Percentiles rank a stretch among this genome's conserved stretches.
phyloP scores from a whole-genome alignment of 108 stramenopile genomes.

The Pseudonitzschia multiseries region DNA sequence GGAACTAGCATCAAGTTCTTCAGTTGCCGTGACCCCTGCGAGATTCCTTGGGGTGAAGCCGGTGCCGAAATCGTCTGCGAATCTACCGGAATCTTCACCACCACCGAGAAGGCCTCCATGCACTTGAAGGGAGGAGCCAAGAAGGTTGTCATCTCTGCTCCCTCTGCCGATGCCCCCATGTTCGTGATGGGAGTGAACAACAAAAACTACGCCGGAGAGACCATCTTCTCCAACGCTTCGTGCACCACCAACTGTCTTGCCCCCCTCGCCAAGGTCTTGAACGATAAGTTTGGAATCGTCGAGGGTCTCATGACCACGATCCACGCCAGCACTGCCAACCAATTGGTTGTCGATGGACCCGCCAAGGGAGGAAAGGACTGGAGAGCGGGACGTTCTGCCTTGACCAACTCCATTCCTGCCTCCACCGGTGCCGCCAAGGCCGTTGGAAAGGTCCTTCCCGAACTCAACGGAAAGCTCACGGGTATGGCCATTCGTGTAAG shows the following conservation, averaged over 20 bases:
- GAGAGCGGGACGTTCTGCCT: constrained; percentile 73
- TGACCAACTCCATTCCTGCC: constrained; percentile 90
- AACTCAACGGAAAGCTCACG: constrained; percentile 78
- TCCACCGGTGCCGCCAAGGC: constrained; percentile 96
- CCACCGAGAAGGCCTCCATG: constrained; percentile 77
- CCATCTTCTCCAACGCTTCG: constrained; percentile 96
- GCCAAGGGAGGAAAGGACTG: constrained; percentile 91
- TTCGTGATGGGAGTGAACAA: constrained; percentile 99
- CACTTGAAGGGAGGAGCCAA: constrained; percentile 95
- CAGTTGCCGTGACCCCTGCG: constrained; percentile 82
- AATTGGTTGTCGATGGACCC: constrained; percentile 96
- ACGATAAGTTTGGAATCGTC: constrained; percentile 94
- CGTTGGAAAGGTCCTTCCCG: constrained; percentile 91
- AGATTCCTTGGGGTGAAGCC: constrained; percentile 88
- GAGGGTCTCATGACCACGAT: constrained; percentile 99
- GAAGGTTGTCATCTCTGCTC: constrained; percentile 96
- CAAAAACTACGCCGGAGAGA: constrained; percentile 70
- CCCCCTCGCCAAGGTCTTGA: constrained; percentile 96
- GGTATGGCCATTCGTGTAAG: constrained; percentile 88
- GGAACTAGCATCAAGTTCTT: constrained; percentile 84
- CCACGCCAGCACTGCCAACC: constrained; percentile 97
- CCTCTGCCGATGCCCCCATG: constrained; percentile 95
- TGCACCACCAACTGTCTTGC: constrained; percentile 99
- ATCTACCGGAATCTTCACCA: constrained; percentile 96
- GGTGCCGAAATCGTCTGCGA: constrained; percentile 95